Conservation (phyloP, 83 land plant genomes). For the Thuja plicata region DNA sequence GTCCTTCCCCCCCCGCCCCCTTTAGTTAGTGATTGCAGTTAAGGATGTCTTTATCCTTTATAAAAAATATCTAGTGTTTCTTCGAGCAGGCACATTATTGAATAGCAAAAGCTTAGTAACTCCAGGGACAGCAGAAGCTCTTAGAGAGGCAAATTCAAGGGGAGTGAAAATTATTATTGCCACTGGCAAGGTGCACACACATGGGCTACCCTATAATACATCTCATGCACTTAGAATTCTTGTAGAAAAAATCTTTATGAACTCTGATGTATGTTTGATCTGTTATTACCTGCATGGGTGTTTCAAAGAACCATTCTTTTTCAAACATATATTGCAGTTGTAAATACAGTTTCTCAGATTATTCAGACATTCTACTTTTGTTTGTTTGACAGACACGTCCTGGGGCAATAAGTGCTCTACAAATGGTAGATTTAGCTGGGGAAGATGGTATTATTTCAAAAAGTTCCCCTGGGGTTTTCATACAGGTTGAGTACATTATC, state of each 20-base stretch:
- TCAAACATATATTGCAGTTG: not conserved
- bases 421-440: slow-evolving; percentile 69
- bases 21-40: not conserved
- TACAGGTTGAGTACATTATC: slow-evolving; percentile 51
- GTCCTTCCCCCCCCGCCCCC: too few species aligned
- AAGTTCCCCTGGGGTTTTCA: slow-evolving; percentile 77
- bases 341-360: not conserved
- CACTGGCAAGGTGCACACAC: slow-evolving; percentile 81
- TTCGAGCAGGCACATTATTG: slow-evolving; percentile 62
- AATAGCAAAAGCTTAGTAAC: slow-evolving; percentile 76
- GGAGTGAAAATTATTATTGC: slow-evolving; percentile 86
- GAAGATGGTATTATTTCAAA: slow-evolving; percentile 73
- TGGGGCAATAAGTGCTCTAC: slow-evolving; percentile 61
- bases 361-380: not conserved
- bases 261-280: not conserved
- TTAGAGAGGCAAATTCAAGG: slow-evolving; percentile 69
- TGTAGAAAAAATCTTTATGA: not conserved
- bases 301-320: not conserved
- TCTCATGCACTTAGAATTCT: not conserved
- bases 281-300: not conserved
- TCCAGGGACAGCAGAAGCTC: slow-evolving; percentile 60
- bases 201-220: not conserved
- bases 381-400: slow-evolving; percentile 61
- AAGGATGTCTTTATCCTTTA: not conserved
- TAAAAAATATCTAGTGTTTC: not conserved